phyloP scores from a whole-genome alignment of 257 asterid genomes.

The Jacaranda mimosifolia region DNA sequence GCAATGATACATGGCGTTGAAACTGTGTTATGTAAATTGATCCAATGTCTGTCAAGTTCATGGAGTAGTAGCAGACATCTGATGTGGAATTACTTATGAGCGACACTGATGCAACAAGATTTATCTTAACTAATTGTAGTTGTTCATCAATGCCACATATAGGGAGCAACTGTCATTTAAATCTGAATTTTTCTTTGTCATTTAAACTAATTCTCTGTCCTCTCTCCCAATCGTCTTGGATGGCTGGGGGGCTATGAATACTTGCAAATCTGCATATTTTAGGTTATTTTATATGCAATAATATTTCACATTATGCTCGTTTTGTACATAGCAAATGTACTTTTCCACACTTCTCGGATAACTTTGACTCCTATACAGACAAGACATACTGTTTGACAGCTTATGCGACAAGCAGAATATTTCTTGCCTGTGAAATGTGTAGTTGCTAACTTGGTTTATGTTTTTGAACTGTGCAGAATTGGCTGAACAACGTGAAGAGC shows the following conservation, averaged over 20 bases:
- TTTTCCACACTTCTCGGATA: neutral
- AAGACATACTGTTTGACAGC: slow-evolving; percentile 11
- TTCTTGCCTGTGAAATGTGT: slow-evolving; percentile 1
- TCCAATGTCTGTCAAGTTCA: neutral
- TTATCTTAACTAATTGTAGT: neutral
- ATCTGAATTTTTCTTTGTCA: slow-evolving; percentile 2
- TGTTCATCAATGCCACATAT: neutral
- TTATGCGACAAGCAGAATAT: slow-evolving; percentile 19
- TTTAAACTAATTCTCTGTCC: neutral
- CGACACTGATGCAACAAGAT: neutral
- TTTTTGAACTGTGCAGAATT: slow-evolving; percentile 49
- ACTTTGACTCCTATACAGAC: neutral
- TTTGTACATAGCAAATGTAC: slow-evolving; percentile 6
- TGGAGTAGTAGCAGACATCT: neutral
- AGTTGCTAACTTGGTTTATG: slow-evolving; percentile 29
- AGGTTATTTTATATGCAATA: slow-evolving; percentile 10
- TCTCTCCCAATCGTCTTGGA: neutral
- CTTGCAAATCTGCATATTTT: slow-evolving; percentile 1
- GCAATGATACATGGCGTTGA: neutral
- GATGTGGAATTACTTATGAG: slow-evolving; percentile 4
- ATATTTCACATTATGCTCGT: slow-evolving; percentile 11
- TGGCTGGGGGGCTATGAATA: neutral
- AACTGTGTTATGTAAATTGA: neutral
- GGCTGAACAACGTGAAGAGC: slow-evolving; percentile 64
- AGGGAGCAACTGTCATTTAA: neutral